These are phyloP conservation scores for Adenanthera pavonina DNA, from an alignment of 306 rosid species.

Conservation along the genomic window DNA sequence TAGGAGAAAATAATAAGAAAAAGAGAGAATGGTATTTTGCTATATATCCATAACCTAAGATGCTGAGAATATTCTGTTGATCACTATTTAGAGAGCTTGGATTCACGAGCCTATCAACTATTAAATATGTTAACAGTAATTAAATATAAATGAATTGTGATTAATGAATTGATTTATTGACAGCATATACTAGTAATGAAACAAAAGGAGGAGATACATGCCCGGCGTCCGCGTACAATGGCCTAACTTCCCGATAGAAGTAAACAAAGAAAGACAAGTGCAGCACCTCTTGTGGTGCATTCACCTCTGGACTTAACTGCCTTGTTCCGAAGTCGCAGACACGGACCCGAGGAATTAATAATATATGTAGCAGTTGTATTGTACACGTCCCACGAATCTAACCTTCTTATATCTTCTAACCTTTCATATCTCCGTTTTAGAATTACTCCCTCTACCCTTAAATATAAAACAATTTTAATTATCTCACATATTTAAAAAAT, in stretches of 20 bases:
- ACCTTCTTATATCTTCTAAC: background rate
- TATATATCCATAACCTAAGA: slow-evolving; percentile 41
- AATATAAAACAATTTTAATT: too few species aligned
- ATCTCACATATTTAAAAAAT: too few species aligned
- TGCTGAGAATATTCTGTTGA: slow-evolving; percentile 53
- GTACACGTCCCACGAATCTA: slow-evolving; percentile 44
- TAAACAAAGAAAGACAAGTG: slow-evolving; percentile 33
- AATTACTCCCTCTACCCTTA: too few species aligned
- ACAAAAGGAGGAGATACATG: background rate
- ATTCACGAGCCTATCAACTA: slow-evolving; percentile 35
- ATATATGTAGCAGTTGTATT: slow-evolving; percentile 3
- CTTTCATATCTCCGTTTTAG: background rate
- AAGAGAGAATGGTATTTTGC: too few species aligned
- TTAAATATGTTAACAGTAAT: background rate
- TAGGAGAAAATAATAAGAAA: too few species aligned
- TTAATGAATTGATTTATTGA: too few species aligned
- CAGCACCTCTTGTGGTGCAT: slow-evolving; percentile 44
- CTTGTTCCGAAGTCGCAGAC: slow-evolving; percentile 49
- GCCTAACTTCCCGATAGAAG: slow-evolving; percentile 53
- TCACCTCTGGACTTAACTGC: slow-evolving; percentile 46
- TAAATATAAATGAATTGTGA: slow-evolving; percentile 2
- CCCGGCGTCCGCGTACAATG: slow-evolving; percentile 59
- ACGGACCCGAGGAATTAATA: slow-evolving; percentile 18
- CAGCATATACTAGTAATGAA: background rate
- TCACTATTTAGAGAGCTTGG: slow-evolving; percentile 20